phyloP scores from a whole-genome alignment of 768 basidiomycete genomes.

The Suillus hirtellus region DNA sequence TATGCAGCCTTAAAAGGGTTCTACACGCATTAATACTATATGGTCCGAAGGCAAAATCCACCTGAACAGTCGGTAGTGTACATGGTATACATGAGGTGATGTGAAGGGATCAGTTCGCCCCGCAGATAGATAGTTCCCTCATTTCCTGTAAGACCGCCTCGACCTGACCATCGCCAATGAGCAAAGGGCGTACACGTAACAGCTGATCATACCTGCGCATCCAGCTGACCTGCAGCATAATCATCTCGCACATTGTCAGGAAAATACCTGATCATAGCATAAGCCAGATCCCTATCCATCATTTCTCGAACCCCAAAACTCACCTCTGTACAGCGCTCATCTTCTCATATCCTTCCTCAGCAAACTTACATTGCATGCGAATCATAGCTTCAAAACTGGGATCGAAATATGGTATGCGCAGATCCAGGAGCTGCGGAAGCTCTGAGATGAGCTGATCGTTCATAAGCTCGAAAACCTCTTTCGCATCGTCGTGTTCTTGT shows the following conservation, averaged over 20 bases:
- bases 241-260: constrained; percentile 89
- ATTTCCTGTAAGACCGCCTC: constrained; percentile 97
- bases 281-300: neutral
- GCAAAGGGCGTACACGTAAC: neutral
- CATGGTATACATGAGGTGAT: neutral
- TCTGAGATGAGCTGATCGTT: constrained; percentile 92
- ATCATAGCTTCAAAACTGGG: constrained; percentile 99
- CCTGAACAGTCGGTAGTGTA: neutral
- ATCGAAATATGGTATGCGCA: constrained; percentile 97
- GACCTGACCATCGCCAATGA: constrained; percentile 50
- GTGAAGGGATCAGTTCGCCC: constrained; percentile 41
- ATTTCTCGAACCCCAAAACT: constrained; percentile 10
- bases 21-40: constrained; percentile 1
- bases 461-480: constrained; percentile 90
- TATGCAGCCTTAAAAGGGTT: neutral
- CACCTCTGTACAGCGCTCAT: constrained; percentile 91
- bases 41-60: neutral
- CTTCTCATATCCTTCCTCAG: constrained; percentile 98
- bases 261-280: constrained; percentile 64
- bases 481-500: constrained; percentile 93
- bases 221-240: constrained; percentile 94
- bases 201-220: constrained; percentile 68
- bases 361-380: constrained; percentile 95
- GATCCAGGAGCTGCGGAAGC: constrained; percentile 88
- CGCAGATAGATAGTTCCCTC: constrained; percentile 93